phyloP scores from a whole-genome alignment of 257 asterid genomes.

The Solanum dulcamara region DNA sequence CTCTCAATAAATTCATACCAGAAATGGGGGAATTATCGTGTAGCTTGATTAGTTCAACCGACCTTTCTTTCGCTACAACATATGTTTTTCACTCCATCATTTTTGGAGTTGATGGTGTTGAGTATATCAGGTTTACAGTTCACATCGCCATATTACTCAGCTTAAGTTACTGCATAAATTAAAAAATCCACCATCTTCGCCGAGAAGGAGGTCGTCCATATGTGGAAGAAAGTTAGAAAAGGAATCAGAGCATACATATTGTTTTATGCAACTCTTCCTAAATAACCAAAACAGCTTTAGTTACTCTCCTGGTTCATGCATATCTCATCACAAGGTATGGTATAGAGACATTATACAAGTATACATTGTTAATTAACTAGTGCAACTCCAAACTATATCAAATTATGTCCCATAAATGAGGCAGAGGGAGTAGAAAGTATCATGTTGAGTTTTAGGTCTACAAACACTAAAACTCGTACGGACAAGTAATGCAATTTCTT shows the following conservation, averaged over 20 bases:
- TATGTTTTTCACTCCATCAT: not conserved
- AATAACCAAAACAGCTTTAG: not conserved
- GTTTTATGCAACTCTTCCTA: not conserved
- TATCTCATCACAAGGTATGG: not conserved
- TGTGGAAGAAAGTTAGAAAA: not conserved
- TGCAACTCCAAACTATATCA: not conserved
- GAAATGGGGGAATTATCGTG: not conserved
- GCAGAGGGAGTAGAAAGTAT: not conserved
- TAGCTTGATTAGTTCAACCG: not conserved
- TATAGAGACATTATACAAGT: not conserved
- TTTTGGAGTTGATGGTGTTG: not conserved
- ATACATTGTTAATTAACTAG: not conserved
- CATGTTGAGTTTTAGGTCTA: not conserved
- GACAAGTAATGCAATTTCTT: not conserved
- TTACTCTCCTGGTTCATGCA: not conserved
- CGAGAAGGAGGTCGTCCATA: not conserved
- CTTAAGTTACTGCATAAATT: not conserved
- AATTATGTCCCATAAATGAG: not conserved
- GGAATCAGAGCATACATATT: not conserved
- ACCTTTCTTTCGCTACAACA: not conserved
- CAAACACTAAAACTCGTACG: not conserved
- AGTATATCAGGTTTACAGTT: not conserved
- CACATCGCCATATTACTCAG: not conserved
- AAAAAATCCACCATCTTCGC: not conserved
- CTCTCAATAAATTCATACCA: not conserved